Conservation (phyloP, 257 asterid species). For the Henckelia pumila region DNA sequence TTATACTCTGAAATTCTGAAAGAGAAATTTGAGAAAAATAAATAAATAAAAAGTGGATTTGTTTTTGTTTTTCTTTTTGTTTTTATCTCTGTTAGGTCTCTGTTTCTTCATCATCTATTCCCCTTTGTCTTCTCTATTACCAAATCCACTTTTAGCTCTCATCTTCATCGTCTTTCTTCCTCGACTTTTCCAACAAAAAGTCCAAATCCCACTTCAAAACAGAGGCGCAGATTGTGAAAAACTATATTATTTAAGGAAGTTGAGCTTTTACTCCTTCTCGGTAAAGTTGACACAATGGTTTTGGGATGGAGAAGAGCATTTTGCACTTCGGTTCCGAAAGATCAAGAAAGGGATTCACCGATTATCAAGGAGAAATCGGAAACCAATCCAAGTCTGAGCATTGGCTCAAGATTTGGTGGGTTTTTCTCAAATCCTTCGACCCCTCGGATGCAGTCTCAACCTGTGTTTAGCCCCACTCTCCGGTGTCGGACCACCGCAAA, state of each 20-base stretch:
- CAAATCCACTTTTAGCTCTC: slow-evolving; percentile 19
- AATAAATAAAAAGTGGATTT: slow-evolving; percentile 7
- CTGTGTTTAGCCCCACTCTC: slow-evolving; percentile 43
- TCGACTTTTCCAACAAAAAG: neutral
- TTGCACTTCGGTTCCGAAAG: slow-evolving; percentile 83
- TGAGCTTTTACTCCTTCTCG: neutral
- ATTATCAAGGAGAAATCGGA: slow-evolving; percentile 33
- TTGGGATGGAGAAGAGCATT: slow-evolving; percentile 95
- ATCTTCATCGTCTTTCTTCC: slow-evolving; percentile 20
- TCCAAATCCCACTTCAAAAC: neutral
- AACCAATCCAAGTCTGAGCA: slow-evolving; percentile 41
- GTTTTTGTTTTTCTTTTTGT: slow-evolving; percentile 31
- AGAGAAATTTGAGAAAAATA: neutral
- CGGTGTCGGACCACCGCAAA: slow-evolving; percentile 51
- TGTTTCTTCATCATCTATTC: neutral
- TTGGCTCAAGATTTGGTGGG: slow-evolving; percentile 48
- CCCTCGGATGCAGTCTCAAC: slow-evolving; percentile 63
- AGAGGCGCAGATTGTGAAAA: slow-evolving; percentile 1
- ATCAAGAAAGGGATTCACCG: slow-evolving; percentile 35
- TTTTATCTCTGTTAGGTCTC: neutral
- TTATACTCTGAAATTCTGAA: neutral
- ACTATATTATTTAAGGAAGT: neutral
- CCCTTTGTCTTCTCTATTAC: slow-evolving; percentile 21
- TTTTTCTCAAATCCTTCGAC: slow-evolving; percentile 84
- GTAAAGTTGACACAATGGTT: slow-evolving; percentile 46